Evolutionary conservation across 108 stramenopile genomes (phyloP).

Genomic region (Cyclotella atomus): DNA sequence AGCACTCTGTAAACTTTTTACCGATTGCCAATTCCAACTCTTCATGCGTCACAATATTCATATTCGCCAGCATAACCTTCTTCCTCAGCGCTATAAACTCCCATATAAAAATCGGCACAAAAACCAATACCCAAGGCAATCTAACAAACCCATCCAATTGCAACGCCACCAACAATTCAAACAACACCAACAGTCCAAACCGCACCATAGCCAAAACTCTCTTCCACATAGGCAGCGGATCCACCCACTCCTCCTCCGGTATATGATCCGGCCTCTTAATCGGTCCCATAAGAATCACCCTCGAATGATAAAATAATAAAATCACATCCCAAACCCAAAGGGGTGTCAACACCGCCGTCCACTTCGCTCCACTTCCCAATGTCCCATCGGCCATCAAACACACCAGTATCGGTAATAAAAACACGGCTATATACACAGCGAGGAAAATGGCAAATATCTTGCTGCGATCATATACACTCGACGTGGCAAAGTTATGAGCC

Average conservation of each 20-base stretch:
- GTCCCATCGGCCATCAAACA: slow-evolving; percentile 85
- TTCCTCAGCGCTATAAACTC: slow-evolving; percentile 72
- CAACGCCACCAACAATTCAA: slow-evolving; percentile 71
- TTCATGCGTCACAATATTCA: slow-evolving; percentile 76
- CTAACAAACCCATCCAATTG: slow-evolving; percentile 61
- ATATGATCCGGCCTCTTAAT: slow-evolving; percentile 82
- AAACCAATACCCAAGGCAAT: slow-evolving; percentile 65
- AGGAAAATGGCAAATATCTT: slow-evolving; percentile 91
- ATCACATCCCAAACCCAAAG: slow-evolving; percentile 85
- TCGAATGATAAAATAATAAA: slow-evolving; percentile 74
- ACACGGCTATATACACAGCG: slow-evolving; percentile 61
- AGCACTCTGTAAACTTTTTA: slow-evolving; percentile 74
- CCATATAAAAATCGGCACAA: slow-evolving; percentile 75
- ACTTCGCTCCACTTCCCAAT: slow-evolving; percentile 64
- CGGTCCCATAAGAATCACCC: slow-evolving; percentile 84
- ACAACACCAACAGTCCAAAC: slow-evolving; percentile 64
- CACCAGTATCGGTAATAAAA: slow-evolving; percentile 73
- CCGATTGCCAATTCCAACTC: slow-evolving; percentile 81
- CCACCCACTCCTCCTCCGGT: slow-evolving; percentile 85
- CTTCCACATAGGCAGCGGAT: slow-evolving; percentile 84
- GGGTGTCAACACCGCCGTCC: slow-evolving; percentile 74
- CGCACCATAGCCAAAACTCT: slow-evolving; percentile 61
- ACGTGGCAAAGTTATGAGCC: slow-evolving; percentile 85
- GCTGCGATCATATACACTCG: slow-evolving; percentile 68
- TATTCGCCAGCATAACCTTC: slow-evolving; percentile 63